Evolutionary conservation across 345 rosid species (phyloP).

Genomic region (Hibiscus tridactylites): DNA sequence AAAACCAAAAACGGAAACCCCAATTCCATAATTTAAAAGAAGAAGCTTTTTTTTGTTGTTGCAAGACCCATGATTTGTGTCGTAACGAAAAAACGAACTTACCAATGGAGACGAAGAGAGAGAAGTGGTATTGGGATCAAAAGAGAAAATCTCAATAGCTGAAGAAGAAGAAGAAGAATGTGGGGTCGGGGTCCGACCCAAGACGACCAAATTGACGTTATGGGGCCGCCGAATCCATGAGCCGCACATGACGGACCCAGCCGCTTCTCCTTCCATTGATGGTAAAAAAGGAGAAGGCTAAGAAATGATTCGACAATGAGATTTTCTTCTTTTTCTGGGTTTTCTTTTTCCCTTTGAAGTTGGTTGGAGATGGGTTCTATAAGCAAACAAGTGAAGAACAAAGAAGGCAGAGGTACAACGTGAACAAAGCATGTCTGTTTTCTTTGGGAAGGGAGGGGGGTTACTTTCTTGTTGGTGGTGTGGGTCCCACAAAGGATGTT

Average conservation of each 20-base stretch:
- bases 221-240: conserved; percentile 93
- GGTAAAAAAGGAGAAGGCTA: background rate
- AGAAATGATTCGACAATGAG: background rate
- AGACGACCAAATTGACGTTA: conserved; percentile 48
- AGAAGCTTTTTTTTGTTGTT: background rate
- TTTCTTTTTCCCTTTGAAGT: background rate
- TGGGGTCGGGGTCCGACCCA: conserved; percentile 49
- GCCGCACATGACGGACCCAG: conserved; percentile 55
- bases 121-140: conserved; percentile 54
- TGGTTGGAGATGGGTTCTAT: too few species aligned
- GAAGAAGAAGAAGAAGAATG: conserved; percentile 23
- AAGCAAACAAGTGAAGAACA: background rate
- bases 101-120: conserved; percentile 77
- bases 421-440: background rate
- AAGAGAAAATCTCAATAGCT: conserved; percentile 67
- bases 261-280: conserved; percentile 35
- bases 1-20: background rate
- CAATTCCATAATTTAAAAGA: background rate
- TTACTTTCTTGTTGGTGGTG: too few species aligned
- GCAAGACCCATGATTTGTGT: background rate
- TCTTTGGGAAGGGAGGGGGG: background rate
- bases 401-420: background rate
- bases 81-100: background rate
- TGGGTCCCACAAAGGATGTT: too few species aligned
- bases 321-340: background rate